These are phyloP conservation scores for Pleurotus ostreatus DNA, from an alignment of 768 basidiomycete genomes.

Conservation along the genomic window DNA sequence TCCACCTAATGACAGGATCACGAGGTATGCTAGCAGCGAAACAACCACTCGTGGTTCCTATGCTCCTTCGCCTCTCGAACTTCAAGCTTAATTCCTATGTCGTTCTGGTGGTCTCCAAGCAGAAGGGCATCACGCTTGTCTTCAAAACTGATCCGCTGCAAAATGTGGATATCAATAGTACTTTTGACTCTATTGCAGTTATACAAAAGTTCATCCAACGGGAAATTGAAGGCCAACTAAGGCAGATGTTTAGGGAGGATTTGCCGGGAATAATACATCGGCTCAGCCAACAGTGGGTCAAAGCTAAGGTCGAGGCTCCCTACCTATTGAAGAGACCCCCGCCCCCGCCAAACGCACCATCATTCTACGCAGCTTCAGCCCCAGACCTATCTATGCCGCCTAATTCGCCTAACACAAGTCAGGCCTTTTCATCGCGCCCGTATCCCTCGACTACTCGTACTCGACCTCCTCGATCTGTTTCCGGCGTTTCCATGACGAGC, in stretches of 20 bases:
- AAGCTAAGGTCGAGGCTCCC: slow-evolving; percentile 90
- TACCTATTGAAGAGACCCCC: slow-evolving; percentile 61
- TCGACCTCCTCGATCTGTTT: slow-evolving; percentile 29
- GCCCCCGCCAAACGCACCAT: slow-evolving; percentile 25
- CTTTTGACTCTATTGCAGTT: slow-evolving; percentile 96
- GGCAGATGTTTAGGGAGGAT: slow-evolving; percentile 98
- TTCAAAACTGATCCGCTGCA: slow-evolving; percentile 99
- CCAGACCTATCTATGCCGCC: slow-evolving; percentile 30
- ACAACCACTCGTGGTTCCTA: slow-evolving; percentile 94
- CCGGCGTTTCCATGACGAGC: slow-evolving; percentile 37
- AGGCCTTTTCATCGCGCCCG: slow-evolving; percentile 15
- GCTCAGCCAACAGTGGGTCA: slow-evolving; percentile 94
- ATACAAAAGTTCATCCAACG: slow-evolving; percentile 97
- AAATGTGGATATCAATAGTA: slow-evolving; percentile 95
- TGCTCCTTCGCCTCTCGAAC: slow-evolving; percentile 95
- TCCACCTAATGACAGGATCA: slow-evolving; percentile 80
- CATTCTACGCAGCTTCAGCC: slow-evolving; percentile 36
- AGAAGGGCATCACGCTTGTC: slow-evolving; percentile 97
- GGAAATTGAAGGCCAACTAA: slow-evolving; percentile 94
- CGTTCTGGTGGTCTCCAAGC: slow-evolving; percentile 94
- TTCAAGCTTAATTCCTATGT: slow-evolving; percentile 94
- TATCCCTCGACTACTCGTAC: neutral
- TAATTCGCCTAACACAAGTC: slow-evolving; percentile 20
- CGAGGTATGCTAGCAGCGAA: slow-evolving; percentile 91
- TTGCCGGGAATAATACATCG: slow-evolving; percentile 95